A percentile compares a stretch with the other conserved stretches of the same genome.
Conservation (phyloP, 768 basidiomycete species). For the Termitomyces sp. region DNA sequence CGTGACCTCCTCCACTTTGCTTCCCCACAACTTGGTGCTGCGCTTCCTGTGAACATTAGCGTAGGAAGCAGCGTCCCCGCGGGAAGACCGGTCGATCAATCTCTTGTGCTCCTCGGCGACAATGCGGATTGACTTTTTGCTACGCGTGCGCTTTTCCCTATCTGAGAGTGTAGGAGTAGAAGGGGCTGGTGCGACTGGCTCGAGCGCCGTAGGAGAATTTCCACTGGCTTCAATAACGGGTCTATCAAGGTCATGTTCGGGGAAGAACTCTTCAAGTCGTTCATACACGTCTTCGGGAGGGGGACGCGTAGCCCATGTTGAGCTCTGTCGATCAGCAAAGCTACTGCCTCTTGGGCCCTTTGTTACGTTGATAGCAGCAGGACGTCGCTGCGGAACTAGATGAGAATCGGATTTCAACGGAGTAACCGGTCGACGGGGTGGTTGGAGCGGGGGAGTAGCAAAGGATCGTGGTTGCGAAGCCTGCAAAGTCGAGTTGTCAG, state of each 20-base stretch:
- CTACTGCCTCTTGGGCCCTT: conserved; percentile 40
- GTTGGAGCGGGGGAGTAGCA: conserved; percentile 16
- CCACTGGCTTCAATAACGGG: conserved; percentile 89
- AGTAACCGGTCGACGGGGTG: conserved; percentile 16
- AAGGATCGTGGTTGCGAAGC: conserved; percentile 15
- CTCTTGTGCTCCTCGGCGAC: conserved; percentile 88
- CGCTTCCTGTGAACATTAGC: conserved; percentile 63
- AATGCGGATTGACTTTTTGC: conserved; percentile 89
- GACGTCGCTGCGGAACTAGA: conserved; percentile 14
- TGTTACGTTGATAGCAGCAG: conserved; percentile 22
- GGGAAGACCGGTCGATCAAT: conserved; percentile 64
- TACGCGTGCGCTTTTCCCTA: conserved; percentile 41
- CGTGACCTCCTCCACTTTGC: conserved; percentile 88
- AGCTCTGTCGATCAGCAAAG: conserved; percentile 56
- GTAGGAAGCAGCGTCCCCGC: conserved; percentile 43
- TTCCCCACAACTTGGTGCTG: conserved; percentile 95
- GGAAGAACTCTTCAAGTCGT: conserved; percentile 91
- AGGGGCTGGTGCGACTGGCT: conserved; percentile 39
- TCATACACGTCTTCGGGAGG: conserved; percentile 91
- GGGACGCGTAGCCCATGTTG: conserved; percentile 87
- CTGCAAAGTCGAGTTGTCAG: not conserved
- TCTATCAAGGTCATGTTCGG: conserved; percentile 92
- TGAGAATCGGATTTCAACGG: conserved; percentile 13
- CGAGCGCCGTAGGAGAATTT: conserved; percentile 66
- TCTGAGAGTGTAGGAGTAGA: conserved; percentile 26